Evolutionary conservation across 1,139 yeast species (phyloP), one percentile per base, ranked within the genome.

Genomic region (Scheffersomyces segobiensis): DNA sequence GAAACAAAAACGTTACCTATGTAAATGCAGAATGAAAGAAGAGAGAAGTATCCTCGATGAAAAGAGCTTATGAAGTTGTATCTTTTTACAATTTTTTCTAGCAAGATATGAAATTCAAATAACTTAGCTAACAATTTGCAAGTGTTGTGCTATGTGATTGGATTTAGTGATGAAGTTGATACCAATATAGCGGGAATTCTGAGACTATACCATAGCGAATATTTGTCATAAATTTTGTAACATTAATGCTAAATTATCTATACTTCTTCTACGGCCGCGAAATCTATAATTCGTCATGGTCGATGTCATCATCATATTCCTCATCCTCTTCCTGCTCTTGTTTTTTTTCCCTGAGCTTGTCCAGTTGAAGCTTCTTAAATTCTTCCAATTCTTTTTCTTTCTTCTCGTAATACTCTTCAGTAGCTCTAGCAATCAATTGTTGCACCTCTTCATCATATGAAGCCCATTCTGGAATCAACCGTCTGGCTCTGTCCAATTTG

Each of bases 381-480:
- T 52, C 53, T 8, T 57, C 56, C 50, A n/a, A 17, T 55, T 26
- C 46, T 26, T 52, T 50, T 5, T 49, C 50, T 22, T 46, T 24
- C 22, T 20, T 32, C 7, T 24, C 46, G 24, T 53, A 17, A 4
- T 20, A 26, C 19, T 52, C 51, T 4, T 48, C 50, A 10, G 21
- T 48, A 14, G 59, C 51, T 20, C 26, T 32, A 14, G 55, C 49
- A n/a, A 52, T 26, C 50, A 57, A 53, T 20, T 24, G 17, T 21
- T 51, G 56, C 14, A 89, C 80, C 60, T 82, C 86, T 50, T 78
- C 66, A 64, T 90, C 93, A 67, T 89, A 89, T 19, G 65, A 77
- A 0, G 72, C 71, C 97, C 97, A 92, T 68, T 91, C 97, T 0
- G 93, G 89, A 22, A 91, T 78, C 66, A 88, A 87, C 60, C 97